Conservation (phyloP, 139 green algal genomes). For the Picochlorum sp. region DNA sequence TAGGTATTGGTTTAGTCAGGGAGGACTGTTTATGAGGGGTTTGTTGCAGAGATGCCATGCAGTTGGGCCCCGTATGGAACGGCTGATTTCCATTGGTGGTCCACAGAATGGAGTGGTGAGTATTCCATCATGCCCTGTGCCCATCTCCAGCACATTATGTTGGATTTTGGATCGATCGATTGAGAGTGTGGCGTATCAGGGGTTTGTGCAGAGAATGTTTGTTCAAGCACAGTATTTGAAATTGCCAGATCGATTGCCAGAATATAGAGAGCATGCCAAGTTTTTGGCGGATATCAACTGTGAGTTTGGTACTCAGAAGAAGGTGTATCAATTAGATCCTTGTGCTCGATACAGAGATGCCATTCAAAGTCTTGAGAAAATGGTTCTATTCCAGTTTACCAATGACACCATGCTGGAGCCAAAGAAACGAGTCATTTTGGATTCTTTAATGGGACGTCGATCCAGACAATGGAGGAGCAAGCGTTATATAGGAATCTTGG, state of each 20-base stretch:
- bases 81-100: slow-evolving; percentile 70
- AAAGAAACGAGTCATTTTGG: slow-evolving; percentile 65
- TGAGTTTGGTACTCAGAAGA: not conserved
- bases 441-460: slow-evolving; percentile 58
- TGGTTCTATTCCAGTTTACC: slow-evolving; percentile 73
- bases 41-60: slow-evolving; percentile 68
- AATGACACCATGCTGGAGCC: slow-evolving; percentile 72
- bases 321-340: not conserved
- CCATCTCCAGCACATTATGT: slow-evolving; percentile 25
- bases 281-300: slow-evolving; percentile 18
- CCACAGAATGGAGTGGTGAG: slow-evolving; percentile 76
- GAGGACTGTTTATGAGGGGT: slow-evolving; percentile 77
- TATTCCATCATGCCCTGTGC: slow-evolving; percentile 51
- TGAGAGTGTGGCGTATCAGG: slow-evolving; percentile 55
- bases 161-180: slow-evolving; percentile 38
- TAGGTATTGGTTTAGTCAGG: slow-evolving; percentile 76
- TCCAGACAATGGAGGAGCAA: slow-evolving; percentile 32
- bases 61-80: slow-evolving; percentile 41
- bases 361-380: slow-evolving; percentile 50
- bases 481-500: slow-evolving; percentile 48
- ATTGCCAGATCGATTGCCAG: slow-evolving; percentile 11
- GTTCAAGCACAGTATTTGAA: slow-evolving; percentile 88
- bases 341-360: slow-evolving; percentile 53
- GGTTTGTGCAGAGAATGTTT: slow-evolving; percentile 53
- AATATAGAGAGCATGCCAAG: not conserved